Base-by-base conservation (phyloP, 352 stramenopile genomes). In the Pythium monospermum region DNA sequence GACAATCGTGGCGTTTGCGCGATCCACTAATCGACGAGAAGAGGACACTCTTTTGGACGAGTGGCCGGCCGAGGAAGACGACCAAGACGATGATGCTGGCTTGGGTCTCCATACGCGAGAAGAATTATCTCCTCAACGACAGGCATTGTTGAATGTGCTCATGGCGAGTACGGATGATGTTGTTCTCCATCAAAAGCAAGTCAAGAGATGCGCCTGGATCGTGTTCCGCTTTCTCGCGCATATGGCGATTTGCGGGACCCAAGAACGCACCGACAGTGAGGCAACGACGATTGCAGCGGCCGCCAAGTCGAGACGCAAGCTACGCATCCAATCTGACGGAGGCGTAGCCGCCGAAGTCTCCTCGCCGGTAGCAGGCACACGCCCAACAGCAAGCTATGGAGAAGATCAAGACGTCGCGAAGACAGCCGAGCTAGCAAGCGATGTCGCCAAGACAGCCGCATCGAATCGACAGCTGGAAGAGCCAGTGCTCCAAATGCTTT, bases 161-260 rank as follows among this genome's bases (percentile, higher is more conserved):
- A 68, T 59, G 43, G 51, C 69, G 4, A 87, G 69, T 35, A 87
- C 75, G 13, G 77, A 90, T 30, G 77, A 91, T 23, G 59, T 77
- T 8, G 69, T 92, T 32, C 52, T 94, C 13, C 57, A 85, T 53
- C 62, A 68, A n/a, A 88, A 88, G 48, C 76, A 87, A 37, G 81
- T 78, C 1, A 71, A 69, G 52, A 67, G 60, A 31, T 90, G 79
- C 21, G 81, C 83, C 6, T 92, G 81, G 81, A 74, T 91, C 31
- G 76, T 92, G 21, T 94, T 94, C 40, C 73, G 79, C 1, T 89
- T 92, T 52, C 64, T 94, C 19, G 71, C 76, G 5, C 80, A 76
- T 8, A 76, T 83, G 6, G 76, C 73, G 2, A 84, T 94, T 15
- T 84, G 72, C 30, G 83, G 77, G 13, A 73, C 74, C 25, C 67